These are phyloP conservation scores for Ramaria sp. DNA, from an alignment of 768 basidiomycete species.

Conservation along the genomic window DNA sequence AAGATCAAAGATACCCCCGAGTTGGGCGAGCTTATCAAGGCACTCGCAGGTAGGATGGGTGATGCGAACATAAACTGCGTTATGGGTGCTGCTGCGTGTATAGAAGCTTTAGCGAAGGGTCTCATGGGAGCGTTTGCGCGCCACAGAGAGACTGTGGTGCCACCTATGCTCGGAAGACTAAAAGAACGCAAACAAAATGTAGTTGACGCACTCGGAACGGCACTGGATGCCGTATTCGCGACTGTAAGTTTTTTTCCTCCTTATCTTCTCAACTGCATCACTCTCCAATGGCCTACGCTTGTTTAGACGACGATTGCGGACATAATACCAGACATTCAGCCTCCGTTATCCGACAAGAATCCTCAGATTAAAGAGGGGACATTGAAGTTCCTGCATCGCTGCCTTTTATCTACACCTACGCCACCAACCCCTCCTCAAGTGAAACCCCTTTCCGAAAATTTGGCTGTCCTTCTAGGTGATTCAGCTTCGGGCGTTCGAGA, in stretches of 20 bases:
- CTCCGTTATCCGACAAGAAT: conserved; percentile 78
- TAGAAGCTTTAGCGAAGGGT: conserved; percentile 81
- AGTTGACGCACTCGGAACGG: conserved; percentile 77
- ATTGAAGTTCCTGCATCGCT: conserved; percentile 75
- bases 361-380: conserved; percentile 95
- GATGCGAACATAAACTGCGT: conserved; percentile 97
- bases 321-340: conserved; percentile 71
- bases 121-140: conserved; percentile 64
- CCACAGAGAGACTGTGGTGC: conserved; percentile 61
- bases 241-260: conserved; percentile 43
- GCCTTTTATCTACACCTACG: conserved; percentile 55
- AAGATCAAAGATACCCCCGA: conserved; percentile 75
- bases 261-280: not conserved
- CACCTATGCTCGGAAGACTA: conserved; percentile 73
- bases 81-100: conserved; percentile 70
- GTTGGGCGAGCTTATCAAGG: conserved; percentile 63
- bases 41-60: conserved; percentile 71
- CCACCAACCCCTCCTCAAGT: conserved; percentile 69
- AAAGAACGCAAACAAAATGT: conserved; percentile 93
- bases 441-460: conserved; percentile 68
- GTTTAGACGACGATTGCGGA: conserved; percentile 68
- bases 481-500: conserved; percentile 80
- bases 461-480: conserved; percentile 75
- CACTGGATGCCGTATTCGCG: conserved; percentile 79
- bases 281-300: not conserved